Evolutionary conservation across 768 basidiomycete species (phyloP).

Genomic region (Boletus bicolor): DNA sequence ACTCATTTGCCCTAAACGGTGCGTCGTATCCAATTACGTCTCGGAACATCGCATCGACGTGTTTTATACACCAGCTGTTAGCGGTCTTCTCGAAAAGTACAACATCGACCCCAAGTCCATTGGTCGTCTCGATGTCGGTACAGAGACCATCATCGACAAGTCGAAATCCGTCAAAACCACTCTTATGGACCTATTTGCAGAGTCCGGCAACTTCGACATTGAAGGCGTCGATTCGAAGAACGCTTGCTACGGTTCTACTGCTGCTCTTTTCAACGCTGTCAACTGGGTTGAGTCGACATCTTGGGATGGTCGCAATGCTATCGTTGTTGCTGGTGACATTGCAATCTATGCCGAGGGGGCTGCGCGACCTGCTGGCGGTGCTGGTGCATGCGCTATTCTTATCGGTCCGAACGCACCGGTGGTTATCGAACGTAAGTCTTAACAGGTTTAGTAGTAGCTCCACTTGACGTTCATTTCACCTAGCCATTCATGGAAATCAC

Average conservation of each 20-base stretch:
- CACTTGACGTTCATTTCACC: slow-evolving; percentile 13
- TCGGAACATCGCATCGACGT: neutral
- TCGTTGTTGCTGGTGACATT: slow-evolving; percentile 95
- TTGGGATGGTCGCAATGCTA: slow-evolving; percentile 97
- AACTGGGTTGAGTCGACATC: slow-evolving; percentile 97
- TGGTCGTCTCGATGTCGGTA: slow-evolving; percentile 97
- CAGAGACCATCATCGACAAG: slow-evolving; percentile 99
- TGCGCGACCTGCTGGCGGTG: slow-evolving; percentile 94
- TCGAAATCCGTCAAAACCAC: slow-evolving; percentile 98
- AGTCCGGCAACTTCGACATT: slow-evolving; percentile 91
- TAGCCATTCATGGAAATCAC: slow-evolving; percentile 93
- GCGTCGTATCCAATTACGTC: slow-evolving; percentile 23
- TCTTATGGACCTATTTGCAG: slow-evolving; percentile 96
- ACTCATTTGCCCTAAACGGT: slow-evolving; percentile 96
- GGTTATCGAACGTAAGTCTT: slow-evolving; percentile 84
- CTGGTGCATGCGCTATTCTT: slow-evolving; percentile 91
- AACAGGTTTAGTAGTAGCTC: neutral
- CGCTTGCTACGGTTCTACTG: slow-evolving; percentile 98
- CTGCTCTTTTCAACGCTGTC: slow-evolving; percentile 96
- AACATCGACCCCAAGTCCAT: slow-evolving; percentile 95
- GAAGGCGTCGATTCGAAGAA: slow-evolving; percentile 99
- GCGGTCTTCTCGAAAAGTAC: slow-evolving; percentile 87
- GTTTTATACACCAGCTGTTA: slow-evolving; percentile 59
- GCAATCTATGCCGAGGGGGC: slow-evolving; percentile 96
- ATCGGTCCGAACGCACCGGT: slow-evolving; percentile 96